Percentiles rank a stretch among this genome's conserved stretches.
These are phyloP conservation scores for Coemansia umbellata DNA, from an alignment of 192 early-diverging fungal genomes.

Conservation along the genomic window DNA sequence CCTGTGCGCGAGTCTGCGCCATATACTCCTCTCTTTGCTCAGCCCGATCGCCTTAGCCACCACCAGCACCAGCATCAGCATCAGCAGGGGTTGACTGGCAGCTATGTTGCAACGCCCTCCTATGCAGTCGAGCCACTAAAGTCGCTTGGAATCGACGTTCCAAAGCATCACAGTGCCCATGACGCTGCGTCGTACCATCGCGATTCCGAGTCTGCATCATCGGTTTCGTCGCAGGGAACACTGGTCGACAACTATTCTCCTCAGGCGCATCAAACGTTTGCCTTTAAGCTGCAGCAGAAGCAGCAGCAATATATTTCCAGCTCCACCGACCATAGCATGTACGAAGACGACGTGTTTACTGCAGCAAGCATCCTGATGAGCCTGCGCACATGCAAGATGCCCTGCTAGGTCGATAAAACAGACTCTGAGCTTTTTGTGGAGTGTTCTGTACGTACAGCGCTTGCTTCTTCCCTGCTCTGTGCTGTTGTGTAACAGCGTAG, in stretches of 20 bases:
- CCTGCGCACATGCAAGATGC: constrained; percentile 47
- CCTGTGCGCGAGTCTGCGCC: neutral
- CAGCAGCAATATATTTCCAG: neutral
- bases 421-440: neutral
- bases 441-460: neutral
- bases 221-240: constrained; percentile 41
- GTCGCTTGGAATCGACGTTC: constrained; percentile 32
- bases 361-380: constrained; percentile 53
- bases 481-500: neutral
- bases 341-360: constrained; percentile 45
- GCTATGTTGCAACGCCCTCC: constrained; percentile 3
- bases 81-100: neutral
- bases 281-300: constrained; percentile 7
- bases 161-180: constrained; percentile 3
- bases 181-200: constrained; percentile 16
- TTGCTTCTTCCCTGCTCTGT: neutral
- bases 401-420: constrained; percentile 14
- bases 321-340: neutral
- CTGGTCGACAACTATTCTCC: constrained; percentile 31
- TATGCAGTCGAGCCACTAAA: constrained; percentile 6
- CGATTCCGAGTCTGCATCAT: constrained; percentile 43
- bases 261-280: neutral
- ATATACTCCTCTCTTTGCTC: constrained; percentile 2
- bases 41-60: constrained; percentile 4
- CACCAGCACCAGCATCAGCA: constrained; percentile 3